A percentile compares a stretch with the other conserved stretches of the same genome.
Evolutionary conservation across 164 flowering plant species (phyloP).

Genomic region (Berberis vulgaris): DNA sequence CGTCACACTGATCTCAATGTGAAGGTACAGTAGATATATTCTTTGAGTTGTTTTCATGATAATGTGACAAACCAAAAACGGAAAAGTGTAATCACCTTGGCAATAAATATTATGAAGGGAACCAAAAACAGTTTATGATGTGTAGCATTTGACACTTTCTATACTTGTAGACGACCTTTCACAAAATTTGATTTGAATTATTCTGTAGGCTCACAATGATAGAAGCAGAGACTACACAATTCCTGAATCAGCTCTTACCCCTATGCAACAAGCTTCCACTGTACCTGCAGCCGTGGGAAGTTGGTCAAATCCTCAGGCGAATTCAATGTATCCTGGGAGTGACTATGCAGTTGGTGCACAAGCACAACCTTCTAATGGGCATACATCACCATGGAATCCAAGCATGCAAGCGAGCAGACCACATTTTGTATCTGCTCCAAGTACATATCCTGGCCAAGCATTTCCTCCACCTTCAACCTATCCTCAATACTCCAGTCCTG

Average conservation of each 20-base stretch:
- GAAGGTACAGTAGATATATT: constrained; percentile 46
- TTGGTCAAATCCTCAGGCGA: constrained; percentile 50
- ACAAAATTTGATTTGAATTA: neutral
- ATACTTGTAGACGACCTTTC: neutral
- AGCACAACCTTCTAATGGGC: constrained; percentile 24
- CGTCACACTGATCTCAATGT: constrained; percentile 99
- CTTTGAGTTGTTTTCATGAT: neutral
- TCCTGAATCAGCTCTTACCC: constrained; percentile 36
- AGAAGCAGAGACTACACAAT: constrained; percentile 81
- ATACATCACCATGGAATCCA: constrained; percentile 49
- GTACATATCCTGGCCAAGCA: constrained; percentile 41
- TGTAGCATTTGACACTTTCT: neutral
- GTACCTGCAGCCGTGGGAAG: constrained; percentile 23
- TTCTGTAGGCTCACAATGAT: constrained; percentile 59
- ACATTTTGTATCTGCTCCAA: constrained; percentile 28
- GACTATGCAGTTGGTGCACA: constrained; percentile 21
- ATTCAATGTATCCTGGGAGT: constrained; percentile 25
- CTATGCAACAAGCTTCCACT: constrained; percentile 36
- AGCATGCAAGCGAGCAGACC: constrained; percentile 27
- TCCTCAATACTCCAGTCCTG: constrained; percentile 25
- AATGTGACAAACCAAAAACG: neutral
- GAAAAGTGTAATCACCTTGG: neutral
- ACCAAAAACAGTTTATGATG: neutral
- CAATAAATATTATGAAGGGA: neutral
- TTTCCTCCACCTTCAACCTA: constrained; percentile 19